A percentile compares a stretch with the other conserved stretches of the same genome.
phyloP scores from a whole-genome alignment of 257 asterid genomes.

The Primulina huaijiensis region DNA sequence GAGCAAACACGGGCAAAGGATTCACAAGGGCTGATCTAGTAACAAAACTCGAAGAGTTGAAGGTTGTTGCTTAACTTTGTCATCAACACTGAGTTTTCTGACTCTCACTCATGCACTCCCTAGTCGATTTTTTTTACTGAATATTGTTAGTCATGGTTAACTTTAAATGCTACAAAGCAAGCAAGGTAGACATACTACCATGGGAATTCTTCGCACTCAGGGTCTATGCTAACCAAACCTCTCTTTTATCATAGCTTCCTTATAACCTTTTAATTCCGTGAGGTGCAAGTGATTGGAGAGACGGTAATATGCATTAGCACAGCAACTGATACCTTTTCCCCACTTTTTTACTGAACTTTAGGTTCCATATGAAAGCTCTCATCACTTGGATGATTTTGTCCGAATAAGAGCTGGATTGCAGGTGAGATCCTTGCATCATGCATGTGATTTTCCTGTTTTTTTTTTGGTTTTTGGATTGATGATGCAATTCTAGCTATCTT shows the following conservation, averaged over 20 bases:
- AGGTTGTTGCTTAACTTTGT: slow-evolving; percentile 42
- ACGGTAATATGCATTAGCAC: slow-evolving; percentile 7
- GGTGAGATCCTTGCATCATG: slow-evolving; percentile 37
- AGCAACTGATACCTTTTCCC: slow-evolving; percentile 13
- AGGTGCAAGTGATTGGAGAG: slow-evolving; percentile 6
- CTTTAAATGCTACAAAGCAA: slow-evolving; percentile 11
- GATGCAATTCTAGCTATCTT: slow-evolving; percentile 3
- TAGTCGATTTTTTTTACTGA: slow-evolving; percentile 5
- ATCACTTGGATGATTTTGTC: slow-evolving; percentile 77
- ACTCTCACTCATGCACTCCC: slow-evolving; percentile 9
- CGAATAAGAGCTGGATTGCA: slow-evolving; percentile 82
- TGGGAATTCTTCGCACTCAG: slow-evolving; percentile 12
- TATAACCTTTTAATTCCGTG: neutral
- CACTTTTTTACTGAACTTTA: slow-evolving; percentile 34
- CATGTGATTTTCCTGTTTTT: neutral
- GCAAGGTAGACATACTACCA: neutral
- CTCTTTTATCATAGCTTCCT: neutral
- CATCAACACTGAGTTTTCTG: neutral
- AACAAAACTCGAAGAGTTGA: slow-evolving; percentile 49
- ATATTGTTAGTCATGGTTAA: slow-evolving; percentile 6
- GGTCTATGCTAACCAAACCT: slow-evolving; percentile 1
- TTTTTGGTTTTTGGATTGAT: slow-evolving; percentile 12
- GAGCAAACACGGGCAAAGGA: slow-evolving; percentile 77
- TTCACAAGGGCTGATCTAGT: slow-evolving; percentile 68
- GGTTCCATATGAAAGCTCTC: slow-evolving; percentile 80